Conservation (phyloP, 2,329 filamentous ascomycete species). For the Penicillium sp. region DNA sequence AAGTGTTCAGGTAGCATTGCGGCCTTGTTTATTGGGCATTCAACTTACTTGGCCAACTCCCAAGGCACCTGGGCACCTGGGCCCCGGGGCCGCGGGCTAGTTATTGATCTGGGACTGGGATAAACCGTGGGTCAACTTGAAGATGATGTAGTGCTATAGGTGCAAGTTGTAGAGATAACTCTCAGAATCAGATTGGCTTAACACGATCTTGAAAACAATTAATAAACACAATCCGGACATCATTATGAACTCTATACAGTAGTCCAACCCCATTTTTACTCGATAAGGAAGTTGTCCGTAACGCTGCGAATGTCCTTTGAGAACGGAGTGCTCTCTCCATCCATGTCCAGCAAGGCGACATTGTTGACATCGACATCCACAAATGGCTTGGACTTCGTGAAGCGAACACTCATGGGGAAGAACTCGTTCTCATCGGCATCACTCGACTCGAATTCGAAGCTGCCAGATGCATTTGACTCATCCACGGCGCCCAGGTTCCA, state of each 20-base stretch:
- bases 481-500: conserved; percentile 90
- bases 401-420: conserved; percentile 94
- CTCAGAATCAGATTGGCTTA: conserved; percentile 18
- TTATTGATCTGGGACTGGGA: not conserved
- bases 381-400: conserved; percentile 82
- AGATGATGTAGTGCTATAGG: too few species aligned
- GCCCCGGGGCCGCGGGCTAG: too few species aligned
- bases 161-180: conserved; percentile 1
- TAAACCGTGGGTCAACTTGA: too few species aligned
- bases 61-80: too few species aligned
- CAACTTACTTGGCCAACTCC: not conserved
- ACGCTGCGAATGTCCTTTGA: conserved; percentile 49
- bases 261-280: conserved; percentile 34
- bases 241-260: conserved; percentile 42
- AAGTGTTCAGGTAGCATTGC: not conserved
- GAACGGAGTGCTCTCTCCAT: conserved; percentile 46
- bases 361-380: conserved; percentile 81
- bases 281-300: conserved; percentile 48
- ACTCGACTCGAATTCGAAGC: conserved; percentile 93
- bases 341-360: conserved; percentile 48
- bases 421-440: conserved; percentile 90
- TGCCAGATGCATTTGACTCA: conserved; percentile 77
- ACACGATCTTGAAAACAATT: conserved; percentile 23
- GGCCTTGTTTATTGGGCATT: conserved; percentile 1
- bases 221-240: conserved; percentile 34